Evolutionary conservation across 1,139 yeast genomes (phyloP), one percentile per base, ranked within the genome.

Genomic region (Kodamaea suecica): DNA sequence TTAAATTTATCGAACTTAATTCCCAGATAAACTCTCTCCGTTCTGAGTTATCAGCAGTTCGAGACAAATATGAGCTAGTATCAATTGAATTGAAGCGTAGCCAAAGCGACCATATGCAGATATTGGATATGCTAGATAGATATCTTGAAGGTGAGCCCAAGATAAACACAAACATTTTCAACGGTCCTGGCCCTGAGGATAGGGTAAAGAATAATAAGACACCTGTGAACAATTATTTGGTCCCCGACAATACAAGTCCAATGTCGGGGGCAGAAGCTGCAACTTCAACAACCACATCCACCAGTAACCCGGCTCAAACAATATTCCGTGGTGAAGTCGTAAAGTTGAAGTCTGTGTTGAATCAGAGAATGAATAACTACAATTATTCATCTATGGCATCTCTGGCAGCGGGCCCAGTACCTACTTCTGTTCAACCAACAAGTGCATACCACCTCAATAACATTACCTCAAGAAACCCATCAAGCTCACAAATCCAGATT

Each of bases 101-200:
- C n/a, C 74, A 73, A 43, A 46, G 62, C 34, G 83, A 78, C 45
- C 61, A 75, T 53, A 66, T 77, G 2, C 64, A 65, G 23, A 39
- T 77, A 4, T 48, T 78, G 25, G 83, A 77, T 31, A 50, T 71
- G 31, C 46, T 76, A 31, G 74, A 70, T 35, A 67, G 56, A 29
- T 42, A 52, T 17, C 34, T 47, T 16, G 37, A 31, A 15, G 25
- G 16, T 11, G 36, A 33, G 20, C 43, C 44, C 9, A 34, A 27
- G 14, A 44, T 44, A 24, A 42, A 43, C 25, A 25, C 49, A 26
- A 38, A 38, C 23, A 41, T 44, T 15, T 43, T 44, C 36, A 25
- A 25, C 12, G 9, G 23, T 20, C 11, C 6, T 11, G 37, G 36
- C 31, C 34, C 35, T 8, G 20, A 16, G 32, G 33, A 27, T 30